Conservation (phyloP, 306 rosid species). For the Glycine latifolia region DNA sequence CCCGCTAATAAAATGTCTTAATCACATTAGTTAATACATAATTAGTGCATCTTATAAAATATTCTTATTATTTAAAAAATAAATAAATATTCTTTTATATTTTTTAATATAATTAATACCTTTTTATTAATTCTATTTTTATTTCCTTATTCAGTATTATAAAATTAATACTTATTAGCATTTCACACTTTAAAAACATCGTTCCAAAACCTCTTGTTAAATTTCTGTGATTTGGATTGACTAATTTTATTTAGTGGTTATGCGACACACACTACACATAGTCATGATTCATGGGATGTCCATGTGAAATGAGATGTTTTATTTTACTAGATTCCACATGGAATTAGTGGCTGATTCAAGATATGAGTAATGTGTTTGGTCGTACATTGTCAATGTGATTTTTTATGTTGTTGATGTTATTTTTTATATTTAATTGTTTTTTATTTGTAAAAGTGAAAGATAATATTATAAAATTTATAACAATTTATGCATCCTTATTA, state of each 20-base stretch:
- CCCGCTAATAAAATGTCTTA: background rate
- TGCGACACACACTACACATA: slow-evolving; percentile 18
- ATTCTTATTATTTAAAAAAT: too few relatives aligned
- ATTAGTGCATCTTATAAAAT: background rate
- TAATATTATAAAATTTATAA: too few relatives aligned
- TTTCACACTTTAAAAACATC: background rate
- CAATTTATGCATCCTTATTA: too few relatives aligned
- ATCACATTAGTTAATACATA: background rate
- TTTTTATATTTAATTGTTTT: too few relatives aligned
- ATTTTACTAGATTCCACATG: background rate
- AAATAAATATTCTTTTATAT: background rate
- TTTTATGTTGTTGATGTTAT: too few relatives aligned
- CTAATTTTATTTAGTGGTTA: slow-evolving; percentile 6
- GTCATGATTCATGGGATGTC: background rate
- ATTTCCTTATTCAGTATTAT: background rate
- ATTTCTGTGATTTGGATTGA: slow-evolving; percentile 44
- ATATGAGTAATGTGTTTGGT: too few relatives aligned
- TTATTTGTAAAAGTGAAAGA: too few relatives aligned
- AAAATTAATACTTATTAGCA: background rate
- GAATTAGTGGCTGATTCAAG: too few relatives aligned
- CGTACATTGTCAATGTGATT: too few relatives aligned
- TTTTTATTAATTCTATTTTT: background rate
- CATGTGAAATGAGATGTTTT: slow-evolving; percentile 43
- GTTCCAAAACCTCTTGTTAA: slow-evolving; percentile 27
- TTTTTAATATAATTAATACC: background rate